Conservation (phyloP, 148 eudicot genomes). For the Cornus florida region DNA sequence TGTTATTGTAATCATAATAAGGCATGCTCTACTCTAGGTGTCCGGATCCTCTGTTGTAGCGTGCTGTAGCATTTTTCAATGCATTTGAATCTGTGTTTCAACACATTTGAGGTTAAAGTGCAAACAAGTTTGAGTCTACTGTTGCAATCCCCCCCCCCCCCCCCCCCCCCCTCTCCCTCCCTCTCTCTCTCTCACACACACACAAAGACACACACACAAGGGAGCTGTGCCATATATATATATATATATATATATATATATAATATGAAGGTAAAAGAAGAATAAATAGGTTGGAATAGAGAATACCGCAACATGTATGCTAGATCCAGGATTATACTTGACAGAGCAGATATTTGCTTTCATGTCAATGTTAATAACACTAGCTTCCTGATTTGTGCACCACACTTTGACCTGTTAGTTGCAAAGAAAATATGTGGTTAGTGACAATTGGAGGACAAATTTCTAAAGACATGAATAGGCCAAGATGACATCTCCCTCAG, state of each 20-base stretch:
- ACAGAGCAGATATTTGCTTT: conserved; percentile 82
- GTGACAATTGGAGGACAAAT: not conserved
- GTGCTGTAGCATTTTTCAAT: too few relatives aligned
- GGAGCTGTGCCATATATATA: too few relatives aligned
- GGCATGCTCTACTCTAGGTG: not conserved
- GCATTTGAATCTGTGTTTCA: too few relatives aligned
- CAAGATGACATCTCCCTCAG: not conserved
- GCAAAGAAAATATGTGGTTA: conserved; percentile 3
- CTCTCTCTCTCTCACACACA: too few relatives aligned
- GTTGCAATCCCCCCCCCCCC: too few relatives aligned
- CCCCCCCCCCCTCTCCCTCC: too few relatives aligned
- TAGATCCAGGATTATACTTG: conserved; percentile 77
- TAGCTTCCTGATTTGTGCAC: conserved; percentile 77
- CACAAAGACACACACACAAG: too few relatives aligned
- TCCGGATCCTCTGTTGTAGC: too few relatives aligned
- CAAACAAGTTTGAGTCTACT: too few relatives aligned
- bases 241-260: too few relatives aligned
- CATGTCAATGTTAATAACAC: conserved; percentile 74
- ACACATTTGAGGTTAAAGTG: too few relatives aligned
- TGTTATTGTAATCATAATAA: not conserved
- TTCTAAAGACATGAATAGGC: not conserved
- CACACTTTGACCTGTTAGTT: conserved; percentile 66
- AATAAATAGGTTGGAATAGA: not conserved
- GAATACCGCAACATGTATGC: conserved; percentile 64
- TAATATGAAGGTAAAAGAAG: not conserved